Conservation (phyloP, 305 asterid species). For the Fraxinus dipetala region DNA sequence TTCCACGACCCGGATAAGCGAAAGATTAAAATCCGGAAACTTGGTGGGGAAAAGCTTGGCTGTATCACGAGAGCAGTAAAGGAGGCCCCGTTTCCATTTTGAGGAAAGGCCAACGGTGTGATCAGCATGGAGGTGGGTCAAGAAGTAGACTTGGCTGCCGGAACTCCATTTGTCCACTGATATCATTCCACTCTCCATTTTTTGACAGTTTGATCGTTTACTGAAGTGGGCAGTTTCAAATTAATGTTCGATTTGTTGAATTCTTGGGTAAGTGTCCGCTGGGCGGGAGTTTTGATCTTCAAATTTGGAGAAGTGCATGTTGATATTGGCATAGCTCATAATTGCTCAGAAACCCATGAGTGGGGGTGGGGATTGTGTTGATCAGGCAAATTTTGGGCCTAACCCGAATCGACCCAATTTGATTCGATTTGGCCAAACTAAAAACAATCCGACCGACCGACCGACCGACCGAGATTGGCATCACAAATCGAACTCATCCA, state of each 20-base stretch:
- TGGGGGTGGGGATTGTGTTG: no score
- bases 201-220: background rate
- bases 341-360: no score
- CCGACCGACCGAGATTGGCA: background rate
- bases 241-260: background rate
- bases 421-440: background rate
- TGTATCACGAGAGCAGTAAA: conserved; percentile 71
- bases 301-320: background rate
- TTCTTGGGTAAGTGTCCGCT: background rate
- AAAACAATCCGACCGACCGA: no score
- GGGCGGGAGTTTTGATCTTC: background rate
- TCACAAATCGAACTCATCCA: background rate
- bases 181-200: conserved; percentile 73
- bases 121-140: conserved; percentile 85
- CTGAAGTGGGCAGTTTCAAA: background rate
- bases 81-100: conserved; percentile 60
- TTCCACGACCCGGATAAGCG: conserved; percentile 60
- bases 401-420: background rate
- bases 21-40: conserved; percentile 63
- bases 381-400: background rate
- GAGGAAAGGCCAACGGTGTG: conserved; percentile 70
- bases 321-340: no score
- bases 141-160: conserved; percentile 83
- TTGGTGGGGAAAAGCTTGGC: conserved; percentile 69
- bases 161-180: conserved; percentile 75